Base-by-base conservation (phyloP, 345 rosid genomes). In the Schrenkiella parvula region DNA sequence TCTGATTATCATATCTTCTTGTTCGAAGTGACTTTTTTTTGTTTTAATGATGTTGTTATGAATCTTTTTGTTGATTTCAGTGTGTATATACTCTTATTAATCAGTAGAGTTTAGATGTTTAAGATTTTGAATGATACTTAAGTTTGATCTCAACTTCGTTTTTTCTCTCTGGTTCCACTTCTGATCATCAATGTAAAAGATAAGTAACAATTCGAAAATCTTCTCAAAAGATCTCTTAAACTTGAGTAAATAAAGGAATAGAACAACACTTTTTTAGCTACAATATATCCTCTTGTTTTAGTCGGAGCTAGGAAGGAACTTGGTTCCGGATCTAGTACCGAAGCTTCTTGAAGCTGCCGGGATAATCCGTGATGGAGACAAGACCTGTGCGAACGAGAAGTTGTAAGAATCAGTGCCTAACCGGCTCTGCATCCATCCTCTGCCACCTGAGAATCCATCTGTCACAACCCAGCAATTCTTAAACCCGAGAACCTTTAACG, bases 341-440 rank as follows among this genome's bases (percentile, higher is more conserved):
- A 86, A 74, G 48, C 83, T 85, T 77, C 83, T 83, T 11, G 82
- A 68, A 0, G 84, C 88, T 1, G 87, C 82, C 0, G 96, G 89
- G 52, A 93, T 76, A 29, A 89, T 65, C 41, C 83, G 78, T 2
- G 96, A 81, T 4, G 98, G 96, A 11, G 93, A 87, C 19, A 93
- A 61, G 54, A 93, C 78, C 71, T 93, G 86, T 0, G 85, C 88
- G 4, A 86, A 78, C 5, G 91, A 83, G 50, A 89, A 75, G 70
- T 83, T 89, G 63, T 90, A 90, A 17, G 98, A 74, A 80, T 93
- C 96, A 25, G 87, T 82, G 19, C 97, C 98, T 64, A 93, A 80
- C 39, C 88, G 79, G 69, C 98, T 93, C 82, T 89, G 97, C 7
- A 84, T 62, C 98, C 98, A 93, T 44, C 97, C 97, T 82, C 79